Conservation (phyloP, 129 eudicot genomes). For the Ambrosia artemisiifolia region DNA sequence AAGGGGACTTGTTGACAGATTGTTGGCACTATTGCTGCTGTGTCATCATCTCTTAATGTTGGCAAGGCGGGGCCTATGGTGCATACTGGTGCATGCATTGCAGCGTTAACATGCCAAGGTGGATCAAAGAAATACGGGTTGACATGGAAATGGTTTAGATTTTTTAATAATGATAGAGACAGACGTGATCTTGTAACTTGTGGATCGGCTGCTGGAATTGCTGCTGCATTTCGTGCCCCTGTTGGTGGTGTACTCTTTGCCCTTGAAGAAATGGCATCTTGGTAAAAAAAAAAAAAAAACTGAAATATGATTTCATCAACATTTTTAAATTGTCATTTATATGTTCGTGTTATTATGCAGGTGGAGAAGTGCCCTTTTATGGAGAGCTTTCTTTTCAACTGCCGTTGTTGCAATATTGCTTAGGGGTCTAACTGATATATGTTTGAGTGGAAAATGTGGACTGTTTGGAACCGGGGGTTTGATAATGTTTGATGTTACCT, state of each 20-base stretch:
- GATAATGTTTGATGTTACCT: constrained; percentile 79
- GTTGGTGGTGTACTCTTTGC: constrained; percentile 97
- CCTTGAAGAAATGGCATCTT: constrained; percentile 97
- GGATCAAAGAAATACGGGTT: constrained; percentile 73
- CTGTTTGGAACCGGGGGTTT: constrained; percentile 95
- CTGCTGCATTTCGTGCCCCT: constrained; percentile 98
- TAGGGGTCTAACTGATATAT: constrained; percentile 75
- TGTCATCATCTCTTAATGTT: constrained; percentile 75
- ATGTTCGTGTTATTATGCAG: constrained; percentile 34
- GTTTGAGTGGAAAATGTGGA: constrained; percentile 88
- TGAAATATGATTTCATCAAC: background rate
- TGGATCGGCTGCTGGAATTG: constrained; percentile 93
- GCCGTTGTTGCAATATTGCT: constrained; percentile 86
- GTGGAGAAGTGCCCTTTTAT: constrained; percentile 99
- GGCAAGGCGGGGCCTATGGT: constrained; percentile 99
- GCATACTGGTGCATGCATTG: constrained; percentile 82
- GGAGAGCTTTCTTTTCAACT: constrained; percentile 91
- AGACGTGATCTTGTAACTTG: constrained; percentile 88
- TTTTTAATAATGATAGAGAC: constrained; percentile 83
- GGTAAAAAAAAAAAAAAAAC: constrained; percentile 49
- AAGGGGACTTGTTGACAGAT: constrained; percentile 48
- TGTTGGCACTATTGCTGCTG: constrained; percentile 82
- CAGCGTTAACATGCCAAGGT: constrained; percentile 75
- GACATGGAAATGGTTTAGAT: constrained; percentile 84
- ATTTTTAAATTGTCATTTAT: background rate